A percentile compares a stretch with the other conserved stretches of the same genome.
These are phyloP conservation scores for Luffa acutangula DNA, from an alignment of 306 rosid genomes.

Conservation along the genomic window DNA sequence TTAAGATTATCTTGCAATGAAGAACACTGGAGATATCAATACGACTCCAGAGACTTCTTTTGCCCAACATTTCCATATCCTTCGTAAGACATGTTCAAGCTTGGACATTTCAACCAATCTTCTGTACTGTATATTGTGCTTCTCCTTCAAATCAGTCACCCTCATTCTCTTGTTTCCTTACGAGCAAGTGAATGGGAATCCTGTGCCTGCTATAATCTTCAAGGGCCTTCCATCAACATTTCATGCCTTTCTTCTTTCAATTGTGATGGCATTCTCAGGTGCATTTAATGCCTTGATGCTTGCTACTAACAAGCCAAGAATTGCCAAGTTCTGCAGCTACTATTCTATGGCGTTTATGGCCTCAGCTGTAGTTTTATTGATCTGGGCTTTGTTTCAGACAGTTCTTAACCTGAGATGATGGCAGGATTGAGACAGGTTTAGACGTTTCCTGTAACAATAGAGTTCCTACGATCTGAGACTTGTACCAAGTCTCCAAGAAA, in stretches of 20 bases:
- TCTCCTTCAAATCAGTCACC: slow-evolving; percentile 2
- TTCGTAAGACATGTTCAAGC: neutral
- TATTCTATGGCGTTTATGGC: neutral
- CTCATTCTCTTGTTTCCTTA: slow-evolving; percentile 4
- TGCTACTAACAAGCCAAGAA: neutral
- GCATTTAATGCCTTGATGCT: slow-evolving; percentile 5
- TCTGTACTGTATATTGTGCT: neutral
- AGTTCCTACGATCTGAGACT: neutral
- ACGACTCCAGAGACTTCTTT: neutral
- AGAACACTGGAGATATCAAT: neutral
- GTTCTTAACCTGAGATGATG: neutral
- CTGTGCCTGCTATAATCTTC: slow-evolving; percentile 5
- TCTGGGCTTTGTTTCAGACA: slow-evolving; percentile 3
- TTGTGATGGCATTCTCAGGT: slow-evolving; percentile 5
- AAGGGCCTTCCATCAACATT: slow-evolving; percentile 7
- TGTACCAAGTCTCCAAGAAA: neutral
- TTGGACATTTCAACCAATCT: slow-evolving; percentile 1
- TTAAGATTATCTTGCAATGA: neutral
- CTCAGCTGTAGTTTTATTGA: neutral
- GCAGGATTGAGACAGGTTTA: neutral
- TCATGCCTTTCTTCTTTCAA: slow-evolving; percentile 2
- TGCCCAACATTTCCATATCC: neutral
- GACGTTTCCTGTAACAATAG: neutral
- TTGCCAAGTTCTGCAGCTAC: slow-evolving; percentile 2
- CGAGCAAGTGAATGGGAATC: slow-evolving; percentile 10